These are phyloP conservation scores for Heliophila coronopifolia DNA, from an alignment of 441 rosid genomes.

Conservation along the genomic window DNA sequence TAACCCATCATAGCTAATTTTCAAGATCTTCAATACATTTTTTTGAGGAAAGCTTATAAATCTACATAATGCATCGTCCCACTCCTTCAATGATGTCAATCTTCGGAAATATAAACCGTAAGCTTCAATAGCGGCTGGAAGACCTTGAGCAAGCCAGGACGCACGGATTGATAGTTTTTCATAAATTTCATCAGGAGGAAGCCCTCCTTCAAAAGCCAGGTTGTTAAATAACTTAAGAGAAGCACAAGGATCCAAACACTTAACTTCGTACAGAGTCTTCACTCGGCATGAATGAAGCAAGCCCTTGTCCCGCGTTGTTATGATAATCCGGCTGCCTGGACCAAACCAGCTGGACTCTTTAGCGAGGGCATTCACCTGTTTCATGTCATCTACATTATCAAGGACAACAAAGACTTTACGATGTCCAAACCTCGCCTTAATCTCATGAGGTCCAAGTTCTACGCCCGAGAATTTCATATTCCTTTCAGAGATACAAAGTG, in stretches of 20 bases:
- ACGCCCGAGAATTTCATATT: too few species aligned
- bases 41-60: background rate
- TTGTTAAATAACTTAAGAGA: conserved; percentile 21
- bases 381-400: too few species aligned
- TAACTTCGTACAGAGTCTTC: conserved; percentile 1
- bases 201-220: conserved; percentile 10
- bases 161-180: background rate
- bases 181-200: background rate
- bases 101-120: conserved; percentile 15
- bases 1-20: conserved; percentile 27
- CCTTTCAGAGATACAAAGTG: too few species aligned
- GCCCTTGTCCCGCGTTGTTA: too few species aligned
- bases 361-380: too few species aligned
- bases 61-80: conserved; percentile 1
- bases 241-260: background rate
- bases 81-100: background rate
- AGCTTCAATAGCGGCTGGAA: conserved; percentile 26
- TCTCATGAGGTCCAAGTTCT: too few species aligned
- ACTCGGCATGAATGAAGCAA: conserved; percentile 3
- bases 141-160: conserved; percentile 17
- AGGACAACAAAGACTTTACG: too few species aligned
- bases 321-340: too few species aligned
- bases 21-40: background rate
- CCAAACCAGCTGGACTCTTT: too few species aligned
- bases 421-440: too few species aligned